Evolutionary conservation across 169 alveolate genomes (phyloP).

Genomic region (Plasmodium ovale): DNA sequence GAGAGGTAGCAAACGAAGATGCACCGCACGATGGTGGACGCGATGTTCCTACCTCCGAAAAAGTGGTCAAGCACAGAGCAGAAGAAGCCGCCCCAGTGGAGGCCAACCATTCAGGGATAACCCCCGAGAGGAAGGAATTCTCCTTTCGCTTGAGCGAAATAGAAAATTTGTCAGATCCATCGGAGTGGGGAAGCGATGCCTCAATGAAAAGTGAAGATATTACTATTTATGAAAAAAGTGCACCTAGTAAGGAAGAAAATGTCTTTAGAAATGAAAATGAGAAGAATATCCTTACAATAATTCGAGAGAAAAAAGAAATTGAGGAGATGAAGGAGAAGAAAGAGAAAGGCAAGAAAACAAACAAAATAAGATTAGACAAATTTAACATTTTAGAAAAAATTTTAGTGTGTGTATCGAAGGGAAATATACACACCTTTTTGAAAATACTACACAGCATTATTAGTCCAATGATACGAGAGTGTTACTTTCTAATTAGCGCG

Average conservation of each 20-base stretch:
- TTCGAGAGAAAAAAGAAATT: constrained; percentile 49
- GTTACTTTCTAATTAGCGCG: constrained; percentile 21
- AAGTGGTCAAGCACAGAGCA: background rate
- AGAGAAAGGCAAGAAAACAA: constrained; percentile 12
- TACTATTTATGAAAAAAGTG: background rate
- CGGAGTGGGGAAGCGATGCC: background rate
- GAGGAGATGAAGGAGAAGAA: constrained; percentile 46
- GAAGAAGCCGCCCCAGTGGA: background rate
- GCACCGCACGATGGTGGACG: too few species aligned
- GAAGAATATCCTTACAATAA: constrained; percentile 22
- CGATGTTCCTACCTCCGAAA: too few species aligned
- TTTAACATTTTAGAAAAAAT: constrained; percentile 36
- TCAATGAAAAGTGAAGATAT: background rate
- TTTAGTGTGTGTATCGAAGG: constrained; percentile 17
- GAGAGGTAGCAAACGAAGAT: background rate
- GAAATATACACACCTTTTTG: constrained; percentile 19
- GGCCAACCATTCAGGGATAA: too few species aligned
- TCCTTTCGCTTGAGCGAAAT: background rate
- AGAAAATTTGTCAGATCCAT: background rate
- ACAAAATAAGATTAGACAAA: constrained; percentile 43
- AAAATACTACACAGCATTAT: constrained; percentile 8
- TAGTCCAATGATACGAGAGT: constrained; percentile 32
- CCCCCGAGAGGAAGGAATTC: too few species aligned
- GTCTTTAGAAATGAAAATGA: background rate
- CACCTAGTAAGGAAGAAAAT: background rate